phyloP scores from a whole-genome alignment of 441 rosid species.

The Breynia disticha region DNA sequence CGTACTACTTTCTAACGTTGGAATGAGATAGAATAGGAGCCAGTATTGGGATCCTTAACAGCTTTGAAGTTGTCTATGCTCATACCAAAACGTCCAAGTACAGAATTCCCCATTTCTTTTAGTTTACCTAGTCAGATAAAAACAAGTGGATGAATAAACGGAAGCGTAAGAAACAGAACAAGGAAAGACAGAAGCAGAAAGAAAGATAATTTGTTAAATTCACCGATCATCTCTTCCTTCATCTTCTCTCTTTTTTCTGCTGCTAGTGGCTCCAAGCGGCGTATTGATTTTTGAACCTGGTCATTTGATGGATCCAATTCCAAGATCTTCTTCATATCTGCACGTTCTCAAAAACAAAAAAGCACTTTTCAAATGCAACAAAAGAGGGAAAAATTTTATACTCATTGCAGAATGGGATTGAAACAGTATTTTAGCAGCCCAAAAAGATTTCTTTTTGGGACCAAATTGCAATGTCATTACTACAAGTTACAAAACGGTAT shows the following conservation, averaged over 20 bases:
- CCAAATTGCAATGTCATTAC: background rate
- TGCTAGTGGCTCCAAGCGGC: slow-evolving; percentile 72
- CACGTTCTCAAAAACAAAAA: slow-evolving; percentile 1
- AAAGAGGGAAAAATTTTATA: background rate
- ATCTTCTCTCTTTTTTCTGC: slow-evolving; percentile 81
- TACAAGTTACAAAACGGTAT: background rate
- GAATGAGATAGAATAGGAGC: slow-evolving; percentile 81
- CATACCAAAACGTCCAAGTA: slow-evolving; percentile 90
- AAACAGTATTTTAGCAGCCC: background rate
- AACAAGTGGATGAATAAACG: background rate
- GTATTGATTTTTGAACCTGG: slow-evolving; percentile 55
- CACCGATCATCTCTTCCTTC: slow-evolving; percentile 98
- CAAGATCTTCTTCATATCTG: slow-evolving; percentile 76
- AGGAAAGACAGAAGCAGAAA: background rate
- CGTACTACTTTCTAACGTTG: slow-evolving; percentile 28
- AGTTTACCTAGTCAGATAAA: slow-evolving; percentile 53
- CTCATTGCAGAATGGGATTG: background rate
- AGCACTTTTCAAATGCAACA: background rate
- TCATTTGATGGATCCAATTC: slow-evolving; percentile 77
- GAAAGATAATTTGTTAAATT: slow-evolving; percentile 13
- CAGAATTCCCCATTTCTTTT: slow-evolving; percentile 81
- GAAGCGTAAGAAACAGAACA: background rate
- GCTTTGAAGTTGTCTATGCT: slow-evolving; percentile 90
- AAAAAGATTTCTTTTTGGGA: background rate
- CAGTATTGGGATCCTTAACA: slow-evolving; percentile 89